Percentiles rank a stretch among this genome's conserved stretches.
Conservation (phyloP, 306 rosid species). For the Calophaca sinica region DNA sequence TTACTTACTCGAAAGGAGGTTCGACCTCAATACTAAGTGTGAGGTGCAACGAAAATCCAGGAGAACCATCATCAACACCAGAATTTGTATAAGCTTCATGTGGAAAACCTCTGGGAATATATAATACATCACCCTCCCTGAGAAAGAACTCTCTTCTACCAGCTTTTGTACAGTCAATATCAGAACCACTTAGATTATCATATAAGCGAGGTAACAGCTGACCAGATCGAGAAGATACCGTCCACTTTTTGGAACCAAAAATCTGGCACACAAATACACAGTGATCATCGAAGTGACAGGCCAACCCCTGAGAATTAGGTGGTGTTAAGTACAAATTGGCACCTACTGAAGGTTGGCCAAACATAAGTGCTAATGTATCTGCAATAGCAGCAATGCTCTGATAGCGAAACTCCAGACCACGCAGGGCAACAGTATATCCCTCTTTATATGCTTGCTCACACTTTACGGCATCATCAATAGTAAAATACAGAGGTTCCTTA, state of each 20-base stretch:
- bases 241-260: constrained; percentile 82
- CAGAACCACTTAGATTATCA: constrained; percentile 61
- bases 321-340: constrained; percentile 94
- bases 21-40: constrained; percentile 89
- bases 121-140: constrained; percentile 75
- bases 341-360: constrained; percentile 93
- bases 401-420: constrained; percentile 84
- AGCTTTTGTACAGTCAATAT: constrained; percentile 52
- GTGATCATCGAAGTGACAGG: constrained; percentile 84
- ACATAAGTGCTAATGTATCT: constrained; percentile 69
- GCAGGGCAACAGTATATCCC: constrained; percentile 83
- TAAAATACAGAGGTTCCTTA: constrained; percentile 57
- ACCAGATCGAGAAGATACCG: constrained; percentile 59
- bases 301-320: constrained; percentile 85
- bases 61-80: constrained; percentile 51
- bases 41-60: constrained; percentile 74
- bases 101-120: constrained; percentile 89
- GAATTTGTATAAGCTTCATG: constrained; percentile 75
- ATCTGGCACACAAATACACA: constrained; percentile 90
- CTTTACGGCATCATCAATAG: constrained; percentile 52
- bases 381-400: constrained; percentile 71
- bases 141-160: constrained; percentile 59
- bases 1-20: constrained; percentile 89
- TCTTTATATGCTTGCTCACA: constrained; percentile 74
- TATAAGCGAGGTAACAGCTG: constrained; percentile 74